Base-by-base conservation (phyloP, 139 green algal species). In the Volvox africanus region DNA sequence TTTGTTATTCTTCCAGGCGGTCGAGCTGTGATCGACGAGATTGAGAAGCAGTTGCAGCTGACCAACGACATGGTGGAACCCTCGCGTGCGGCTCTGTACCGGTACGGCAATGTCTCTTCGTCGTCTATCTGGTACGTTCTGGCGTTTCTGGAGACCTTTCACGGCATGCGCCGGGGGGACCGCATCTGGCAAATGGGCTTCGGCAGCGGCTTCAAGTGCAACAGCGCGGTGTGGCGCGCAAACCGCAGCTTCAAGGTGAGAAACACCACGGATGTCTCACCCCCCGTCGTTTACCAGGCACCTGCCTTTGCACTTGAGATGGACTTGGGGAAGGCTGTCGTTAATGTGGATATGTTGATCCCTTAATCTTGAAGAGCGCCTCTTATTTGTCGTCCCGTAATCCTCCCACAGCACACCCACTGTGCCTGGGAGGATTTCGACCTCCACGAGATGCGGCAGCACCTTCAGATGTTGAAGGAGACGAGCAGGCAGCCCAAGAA, bases 171-270 rank as follows among this genome's bases (percentile, higher is more conserved):
- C 21, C 91, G 91, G 20, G 97, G 96, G 32, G 97, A 99, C 73
- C 76, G 93, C 50, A 94, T 99, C 20, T 99, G 97, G 97, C 97
- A 99, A 96, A 95, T 99, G 73, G 97, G 93, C 77, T 99, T 99
- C 93, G 97, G 97, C 88, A 96, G 91, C n/a, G 97, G 97, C 82
- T 99, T 99, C 95, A 99, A 99, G 96, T 99, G 97, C 96, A 99
- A 99, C 96, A 97, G 94, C 85, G 97, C 96, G 18, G 97, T 99
- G 37, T 99, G 97, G 97, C 89, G 91, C 2, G 95, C 97, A 16
- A 93, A 97, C 92, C 93, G 96, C 28, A 93, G 76, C 87, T 92
- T 97, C 90, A 92, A 95, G 82, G 80, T 84, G 37, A 32, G 84
- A 0, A 26, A 28, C 65, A 28, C 24, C 65, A 30, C 65, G 12